Conservation (phyloP, 1,139 yeast species). For the Sugiyamaella neomexicana region DNA sequence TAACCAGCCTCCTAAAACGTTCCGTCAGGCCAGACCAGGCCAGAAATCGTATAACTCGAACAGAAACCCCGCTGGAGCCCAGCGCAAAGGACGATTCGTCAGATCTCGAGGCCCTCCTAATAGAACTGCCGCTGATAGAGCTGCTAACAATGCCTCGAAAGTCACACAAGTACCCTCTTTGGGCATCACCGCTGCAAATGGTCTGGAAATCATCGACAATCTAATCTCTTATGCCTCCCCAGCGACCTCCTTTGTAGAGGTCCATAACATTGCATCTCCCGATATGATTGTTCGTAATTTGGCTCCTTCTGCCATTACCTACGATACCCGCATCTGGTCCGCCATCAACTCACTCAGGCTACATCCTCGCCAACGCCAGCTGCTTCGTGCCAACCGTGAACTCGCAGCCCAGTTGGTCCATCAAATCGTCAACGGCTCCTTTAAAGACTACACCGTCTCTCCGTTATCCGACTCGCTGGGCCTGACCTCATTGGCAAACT, state of each 20-base stretch:
- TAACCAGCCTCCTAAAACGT: slow-evolving; percentile 1
- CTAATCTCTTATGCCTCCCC: slow-evolving; percentile 5
- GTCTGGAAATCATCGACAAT: slow-evolving; percentile 3
- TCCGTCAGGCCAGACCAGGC: slow-evolving; percentile 12
- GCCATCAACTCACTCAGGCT: slow-evolving; percentile 22
- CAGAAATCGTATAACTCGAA: slow-evolving; percentile 2
- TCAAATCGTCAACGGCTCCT: slow-evolving; percentile 28
- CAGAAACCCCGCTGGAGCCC: slow-evolving; percentile 1
- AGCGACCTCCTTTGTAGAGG: slow-evolving; percentile 8
- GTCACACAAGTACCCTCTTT: neutral
- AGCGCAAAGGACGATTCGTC: neutral
- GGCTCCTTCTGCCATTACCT: slow-evolving; percentile 29
- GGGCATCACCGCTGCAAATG: slow-evolving; percentile 15
- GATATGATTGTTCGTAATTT: slow-evolving; percentile 23
- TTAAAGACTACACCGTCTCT: slow-evolving; percentile 22
- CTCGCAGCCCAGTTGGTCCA: slow-evolving; percentile 22
- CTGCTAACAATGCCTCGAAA: too few species aligned
- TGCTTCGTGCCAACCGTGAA: slow-evolving; percentile 18
- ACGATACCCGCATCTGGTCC: slow-evolving; percentile 31
- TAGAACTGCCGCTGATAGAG: too few species aligned
- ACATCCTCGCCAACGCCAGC: slow-evolving; percentile 19
- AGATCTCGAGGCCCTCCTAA: neutral
- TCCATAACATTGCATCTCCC: slow-evolving; percentile 17
- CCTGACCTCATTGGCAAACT: slow-evolving; percentile 24
- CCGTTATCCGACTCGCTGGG: slow-evolving; percentile 20